Base-by-base conservation (phyloP, 192 early-diverging fungal genomes). In the Coemansia sp. region DNA sequence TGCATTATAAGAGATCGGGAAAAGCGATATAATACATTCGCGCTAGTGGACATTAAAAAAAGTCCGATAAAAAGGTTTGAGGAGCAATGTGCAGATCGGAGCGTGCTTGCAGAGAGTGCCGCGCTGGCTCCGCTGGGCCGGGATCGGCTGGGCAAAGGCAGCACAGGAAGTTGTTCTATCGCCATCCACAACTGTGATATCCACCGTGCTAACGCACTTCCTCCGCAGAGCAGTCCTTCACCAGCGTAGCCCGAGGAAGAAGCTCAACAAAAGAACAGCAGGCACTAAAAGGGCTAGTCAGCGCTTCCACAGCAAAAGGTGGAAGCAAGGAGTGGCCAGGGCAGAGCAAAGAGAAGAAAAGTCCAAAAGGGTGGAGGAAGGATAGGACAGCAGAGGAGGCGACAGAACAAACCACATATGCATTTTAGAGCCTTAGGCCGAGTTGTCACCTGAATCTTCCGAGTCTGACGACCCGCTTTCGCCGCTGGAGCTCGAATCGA, bases 371-470 rank as follows among this genome's bases (percentile, higher is more conserved):
- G 59, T 17, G 44, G 15, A 17, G 46, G 46, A 6, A 48, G 46
- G n/a, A 17, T 7, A n/a, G 17, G 46, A 19, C 46, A 48, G 19
- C 46, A 48, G 28, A n/a, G 37, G 67, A 60, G 55, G 69, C 62
- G 61, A 74, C 56, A 58, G 69, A 62, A 73, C 62, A 67, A 74
- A 72, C 59, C 48, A 26, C 37, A 50, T 64, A 42, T 42, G 40
- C 40, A 42, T 42, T 42, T 31, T 40, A 68, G 64, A 72, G 20
- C 47, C 57, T 79, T 86, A 90, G 75, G 90, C 89, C 64, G 85
- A 85, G 68, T 84, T 82, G 75, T 89, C 91, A 86, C 90, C 91
- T 83, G 90, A 89, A 73, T 91, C 92, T 74, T 93, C 91, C 44
- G 89, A 89, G 53, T 88, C 92, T 44, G 92, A 90, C 49, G 78